Conservation (phyloP, 768 basidiomycete genomes). For the Termitomyces sp. region DNA sequence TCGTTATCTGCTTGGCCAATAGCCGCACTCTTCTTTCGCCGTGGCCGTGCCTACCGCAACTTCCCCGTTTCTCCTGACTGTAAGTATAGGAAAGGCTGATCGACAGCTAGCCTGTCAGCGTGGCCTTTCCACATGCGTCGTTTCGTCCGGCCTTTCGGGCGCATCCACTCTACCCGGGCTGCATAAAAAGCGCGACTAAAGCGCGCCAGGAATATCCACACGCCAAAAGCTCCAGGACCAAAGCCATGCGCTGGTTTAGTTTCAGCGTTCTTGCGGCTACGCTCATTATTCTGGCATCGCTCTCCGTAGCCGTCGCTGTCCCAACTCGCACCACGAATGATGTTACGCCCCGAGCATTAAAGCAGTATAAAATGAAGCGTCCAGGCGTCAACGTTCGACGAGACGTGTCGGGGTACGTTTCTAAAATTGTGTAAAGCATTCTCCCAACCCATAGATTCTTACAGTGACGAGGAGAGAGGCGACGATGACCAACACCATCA, state of each 20-base stretch:
- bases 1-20: constrained; percentile 4
- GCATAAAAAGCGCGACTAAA: constrained; percentile 4
- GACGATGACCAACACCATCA: background rate
- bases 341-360: constrained; percentile 6
- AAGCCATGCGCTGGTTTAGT: constrained; percentile 9
- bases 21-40: constrained; percentile 9
- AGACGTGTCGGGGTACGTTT: constrained; percentile 1
- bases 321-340: constrained; percentile 2
- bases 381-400: background rate
- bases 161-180: background rate
- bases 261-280: background rate
- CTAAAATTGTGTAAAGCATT: background rate
- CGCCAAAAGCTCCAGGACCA: background rate
- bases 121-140: constrained; percentile 3
- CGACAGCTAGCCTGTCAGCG: constrained; percentile 10
- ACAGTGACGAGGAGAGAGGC: background rate
- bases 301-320: background rate
- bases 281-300: constrained; percentile 2
- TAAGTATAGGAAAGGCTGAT: constrained; percentile 7
- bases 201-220: background rate
- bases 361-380: constrained; percentile 17
- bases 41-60: constrained; percentile 7
- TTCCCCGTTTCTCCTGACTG: constrained; percentile 10
- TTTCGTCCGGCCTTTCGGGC: constrained; percentile 5
- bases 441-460: background rate